phyloP scores from a whole-genome alignment of 2,329 filamentous ascomycete genomes.

The Xylaria hypoxylon region DNA sequence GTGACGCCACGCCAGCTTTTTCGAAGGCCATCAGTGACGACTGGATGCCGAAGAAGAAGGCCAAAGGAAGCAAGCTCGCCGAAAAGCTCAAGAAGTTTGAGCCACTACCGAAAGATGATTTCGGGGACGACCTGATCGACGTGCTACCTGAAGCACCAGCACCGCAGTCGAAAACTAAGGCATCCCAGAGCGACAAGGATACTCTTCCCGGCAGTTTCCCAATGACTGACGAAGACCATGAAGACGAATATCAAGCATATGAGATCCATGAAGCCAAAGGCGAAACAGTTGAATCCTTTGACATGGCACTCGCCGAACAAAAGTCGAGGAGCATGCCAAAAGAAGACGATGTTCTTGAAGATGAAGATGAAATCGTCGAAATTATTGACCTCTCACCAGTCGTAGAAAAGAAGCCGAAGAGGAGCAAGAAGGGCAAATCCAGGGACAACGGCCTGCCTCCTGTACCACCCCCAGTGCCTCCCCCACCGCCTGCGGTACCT shows the following conservation, averaged over 20 bases:
- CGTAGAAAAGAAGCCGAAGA: constrained; percentile 50
- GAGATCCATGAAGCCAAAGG: constrained; percentile 23
- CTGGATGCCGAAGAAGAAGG: constrained; percentile 63
- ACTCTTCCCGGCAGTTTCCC: constrained; percentile 51
- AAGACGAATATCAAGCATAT: constrained; percentile 35
- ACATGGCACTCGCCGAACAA: constrained; percentile 57
- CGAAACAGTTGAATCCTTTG: constrained; percentile 62
- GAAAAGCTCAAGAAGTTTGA: constrained; percentile 70
- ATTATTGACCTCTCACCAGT: constrained; percentile 62
- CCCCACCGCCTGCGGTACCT: constrained; percentile 61
- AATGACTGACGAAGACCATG: constrained; percentile 39
- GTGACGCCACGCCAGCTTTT: constrained; percentile 57
- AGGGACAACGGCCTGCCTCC: constrained; percentile 48
- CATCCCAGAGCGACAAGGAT: constrained; percentile 54
- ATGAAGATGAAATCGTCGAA: constrained; percentile 58
- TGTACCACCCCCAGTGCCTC: constrained; percentile 51
- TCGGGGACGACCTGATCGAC: constrained; percentile 50
- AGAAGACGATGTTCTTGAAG: constrained; percentile 27
- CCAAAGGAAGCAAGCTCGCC: constrained; percentile 62
- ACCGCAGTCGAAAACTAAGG: constrained; percentile 53
- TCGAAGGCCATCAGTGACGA: constrained; percentile 53
- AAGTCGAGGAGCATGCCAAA: constrained; percentile 50
- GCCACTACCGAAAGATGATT: constrained; percentile 54
- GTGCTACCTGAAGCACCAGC: constrained; percentile 54
- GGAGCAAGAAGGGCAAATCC: constrained; percentile 53